phyloP scores from a whole-genome alignment of 2,329 filamentous ascomycete species.

The Claviceps capensis region DNA sequence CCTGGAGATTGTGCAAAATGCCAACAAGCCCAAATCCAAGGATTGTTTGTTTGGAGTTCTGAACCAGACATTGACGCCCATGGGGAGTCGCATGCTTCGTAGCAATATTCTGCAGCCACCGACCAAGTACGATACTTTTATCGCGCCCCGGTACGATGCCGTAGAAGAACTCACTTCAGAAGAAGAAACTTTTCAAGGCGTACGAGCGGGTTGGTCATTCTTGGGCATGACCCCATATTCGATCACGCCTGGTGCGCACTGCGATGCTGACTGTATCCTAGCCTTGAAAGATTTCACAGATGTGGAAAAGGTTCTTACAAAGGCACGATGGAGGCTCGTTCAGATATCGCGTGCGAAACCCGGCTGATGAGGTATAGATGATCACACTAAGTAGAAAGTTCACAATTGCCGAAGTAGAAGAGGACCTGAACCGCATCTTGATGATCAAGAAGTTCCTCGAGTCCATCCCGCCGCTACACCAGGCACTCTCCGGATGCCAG shows the following conservation, averaged over 20 bases:
- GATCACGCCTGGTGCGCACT: too few species aligned
- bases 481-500: slow-evolving; percentile 50
- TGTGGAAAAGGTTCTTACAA: slow-evolving; percentile 65
- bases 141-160: slow-evolving; percentile 65
- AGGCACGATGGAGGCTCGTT: slow-evolving; percentile 28
- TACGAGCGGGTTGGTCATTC: slow-evolving; percentile 46
- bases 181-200: slow-evolving; percentile 71
- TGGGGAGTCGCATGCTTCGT: slow-evolving; percentile 73
- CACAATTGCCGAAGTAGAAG: slow-evolving; percentile 57
- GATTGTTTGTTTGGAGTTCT: slow-evolving; percentile 75
- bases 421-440: slow-evolving; percentile 74
- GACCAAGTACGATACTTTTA: slow-evolving; percentile 49
- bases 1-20: slow-evolving; percentile 80
- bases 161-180: slow-evolving; percentile 69
- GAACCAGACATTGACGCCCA: slow-evolving; percentile 74
- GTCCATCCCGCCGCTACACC: slow-evolving; percentile 51
- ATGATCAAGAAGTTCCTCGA: slow-evolving; percentile 73
- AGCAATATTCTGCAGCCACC: slow-evolving; percentile 83
- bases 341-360: neutral
- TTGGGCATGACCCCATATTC: neutral
- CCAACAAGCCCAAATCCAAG: slow-evolving; percentile 63
- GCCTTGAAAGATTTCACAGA: slow-evolving; percentile 65
- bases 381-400: slow-evolving; percentile 59
- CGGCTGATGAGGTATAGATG: slow-evolving; percentile 33
- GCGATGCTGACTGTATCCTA: slow-evolving; percentile 13